Percentiles rank a stretch among this genome's conserved stretches.
phyloP scores from a whole-genome alignment of 345 rosid species.

The Sonneratia caseolaris region DNA sequence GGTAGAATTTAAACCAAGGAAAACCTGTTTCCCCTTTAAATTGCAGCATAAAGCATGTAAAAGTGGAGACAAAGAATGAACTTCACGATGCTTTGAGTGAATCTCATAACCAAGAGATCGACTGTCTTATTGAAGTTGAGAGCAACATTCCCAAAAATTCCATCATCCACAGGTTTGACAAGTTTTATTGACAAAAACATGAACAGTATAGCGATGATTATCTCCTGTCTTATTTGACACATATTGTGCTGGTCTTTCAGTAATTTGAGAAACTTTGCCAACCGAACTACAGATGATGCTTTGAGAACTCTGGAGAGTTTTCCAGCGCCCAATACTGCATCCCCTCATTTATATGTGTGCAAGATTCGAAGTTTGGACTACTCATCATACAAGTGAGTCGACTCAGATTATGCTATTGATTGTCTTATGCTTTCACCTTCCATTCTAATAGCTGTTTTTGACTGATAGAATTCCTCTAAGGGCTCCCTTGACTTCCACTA shows the following conservation, averaged over 20 bases:
- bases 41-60: slow-evolving; percentile 62
- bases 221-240: background rate
- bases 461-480: slow-evolving; percentile 53
- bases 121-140: slow-evolving; percentile 75
- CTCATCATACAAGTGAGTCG: slow-evolving; percentile 59
- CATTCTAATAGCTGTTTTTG: slow-evolving; percentile 3
- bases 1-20: background rate
- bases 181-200: background rate
- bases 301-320: slow-evolving; percentile 31
- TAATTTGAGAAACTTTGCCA: slow-evolving; percentile 45
- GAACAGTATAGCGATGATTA: background rate
- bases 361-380: slow-evolving; percentile 47
- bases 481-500: slow-evolving; percentile 59
- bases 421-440: background rate
- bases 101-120: slow-evolving; percentile 37
- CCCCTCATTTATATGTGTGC: slow-evolving; percentile 21
- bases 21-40: background rate
- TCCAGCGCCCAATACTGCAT: slow-evolving; percentile 24
- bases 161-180: slow-evolving; percentile 55
- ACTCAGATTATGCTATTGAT: background rate
- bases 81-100: slow-evolving; percentile 54
- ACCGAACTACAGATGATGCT: slow-evolving; percentile 50
- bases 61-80: slow-evolving; percentile 59
- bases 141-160: slow-evolving; percentile 67
- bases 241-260: slow-evolving; percentile 28